These are phyloP conservation scores for Botryosphaeria dothidea DNA, from an alignment of 2,329 filamentous ascomycete genomes.

Conservation along the genomic window DNA sequence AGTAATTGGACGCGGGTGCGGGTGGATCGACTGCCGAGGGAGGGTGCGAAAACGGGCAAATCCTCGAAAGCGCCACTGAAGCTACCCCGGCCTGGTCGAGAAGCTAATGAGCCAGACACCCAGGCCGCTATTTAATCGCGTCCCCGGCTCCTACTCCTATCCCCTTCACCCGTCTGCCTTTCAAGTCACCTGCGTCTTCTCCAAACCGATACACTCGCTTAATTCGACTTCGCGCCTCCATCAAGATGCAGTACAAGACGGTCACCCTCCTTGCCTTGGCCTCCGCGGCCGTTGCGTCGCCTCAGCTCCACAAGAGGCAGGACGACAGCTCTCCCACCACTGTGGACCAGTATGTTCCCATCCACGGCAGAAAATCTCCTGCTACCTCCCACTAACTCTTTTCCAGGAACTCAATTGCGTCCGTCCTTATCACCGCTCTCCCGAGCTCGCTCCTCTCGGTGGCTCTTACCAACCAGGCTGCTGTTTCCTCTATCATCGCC, in stretches of 20 bases:
- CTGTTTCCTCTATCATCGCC: constrained; percentile 43
- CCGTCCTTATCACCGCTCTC: constrained; percentile 47
- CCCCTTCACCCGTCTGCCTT: constrained; percentile 7
- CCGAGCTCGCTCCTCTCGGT: constrained; percentile 42
- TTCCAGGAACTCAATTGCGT: background rate
- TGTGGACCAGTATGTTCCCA: background rate
- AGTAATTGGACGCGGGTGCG: background rate
- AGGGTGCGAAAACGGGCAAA: background rate
- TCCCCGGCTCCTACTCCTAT: background rate
- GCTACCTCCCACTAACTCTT: background rate
- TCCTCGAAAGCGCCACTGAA: constrained; percentile 1
- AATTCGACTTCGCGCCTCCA: background rate
- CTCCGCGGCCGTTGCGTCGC: constrained; percentile 24
- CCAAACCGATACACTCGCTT: background rate
- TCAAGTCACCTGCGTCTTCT: background rate
- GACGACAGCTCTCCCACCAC: background rate
- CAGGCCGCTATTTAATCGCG: background rate
- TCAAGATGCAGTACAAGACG: constrained; percentile 34
- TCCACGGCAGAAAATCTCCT: background rate
- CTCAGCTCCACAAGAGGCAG: constrained; percentile 3
- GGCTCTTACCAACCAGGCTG: constrained; percentile 44
- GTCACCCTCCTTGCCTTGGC: constrained; percentile 32
- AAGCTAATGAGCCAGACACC: background rate
- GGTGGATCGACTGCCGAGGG: constrained; percentile 13
- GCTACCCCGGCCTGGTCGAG: background rate